These are phyloP conservation scores for Claviceps cyperi DNA, from an alignment of 2,329 filamentous ascomycete species.

Conservation along the genomic window DNA sequence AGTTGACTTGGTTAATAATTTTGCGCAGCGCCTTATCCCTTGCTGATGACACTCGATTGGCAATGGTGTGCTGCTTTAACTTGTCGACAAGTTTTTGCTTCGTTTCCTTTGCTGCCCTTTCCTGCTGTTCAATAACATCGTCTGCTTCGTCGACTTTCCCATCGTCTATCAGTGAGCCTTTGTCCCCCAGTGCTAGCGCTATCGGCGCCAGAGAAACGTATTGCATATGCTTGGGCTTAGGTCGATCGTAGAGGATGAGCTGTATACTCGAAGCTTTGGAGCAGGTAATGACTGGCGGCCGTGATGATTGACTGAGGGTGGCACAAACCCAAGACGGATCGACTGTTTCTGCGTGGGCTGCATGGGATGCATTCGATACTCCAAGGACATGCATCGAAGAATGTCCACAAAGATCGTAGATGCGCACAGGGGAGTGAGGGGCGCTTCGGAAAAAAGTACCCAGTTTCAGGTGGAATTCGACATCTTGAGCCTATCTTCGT, in stretches of 20 bases:
- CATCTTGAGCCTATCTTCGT: slow-evolving; percentile 48
- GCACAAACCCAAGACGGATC: slow-evolving; percentile 58
- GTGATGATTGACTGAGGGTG: slow-evolving; percentile 34
- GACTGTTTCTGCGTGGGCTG: slow-evolving; percentile 28
- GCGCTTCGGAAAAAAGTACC: slow-evolving; percentile 74
- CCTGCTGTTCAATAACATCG: slow-evolving; percentile 55
- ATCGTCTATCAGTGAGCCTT: slow-evolving; percentile 30
- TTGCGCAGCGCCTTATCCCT: slow-evolving; percentile 70
- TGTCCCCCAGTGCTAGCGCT: slow-evolving; percentile 68
- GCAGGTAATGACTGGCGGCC: slow-evolving; percentile 60
- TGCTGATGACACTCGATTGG: slow-evolving; percentile 58
- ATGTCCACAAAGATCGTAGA: slow-evolving; percentile 75
- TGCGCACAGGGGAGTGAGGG: slow-evolving; percentile 62
- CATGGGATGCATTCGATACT: slow-evolving; percentile 51
- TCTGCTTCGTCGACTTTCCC: slow-evolving; percentile 39
- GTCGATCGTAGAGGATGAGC: slow-evolving; percentile 77
- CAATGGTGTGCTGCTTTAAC: slow-evolving; percentile 73
- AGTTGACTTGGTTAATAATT: slow-evolving; percentile 91
- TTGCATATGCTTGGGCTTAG: slow-evolving; percentile 79
- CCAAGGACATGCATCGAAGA: slow-evolving; percentile 76
- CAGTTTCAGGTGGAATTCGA: slow-evolving; percentile 74
- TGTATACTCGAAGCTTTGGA: slow-evolving; percentile 62
- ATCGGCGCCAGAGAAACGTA: slow-evolving; percentile 89
- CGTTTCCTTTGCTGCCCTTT: slow-evolving; percentile 40
- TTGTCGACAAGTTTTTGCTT: slow-evolving; percentile 65